A percentile compares a stretch with the other conserved stretches of the same genome.
These are phyloP conservation scores for Wickerhamomyces bisporus DNA, from an alignment of 805 yeast species.

Conservation along the genomic window DNA sequence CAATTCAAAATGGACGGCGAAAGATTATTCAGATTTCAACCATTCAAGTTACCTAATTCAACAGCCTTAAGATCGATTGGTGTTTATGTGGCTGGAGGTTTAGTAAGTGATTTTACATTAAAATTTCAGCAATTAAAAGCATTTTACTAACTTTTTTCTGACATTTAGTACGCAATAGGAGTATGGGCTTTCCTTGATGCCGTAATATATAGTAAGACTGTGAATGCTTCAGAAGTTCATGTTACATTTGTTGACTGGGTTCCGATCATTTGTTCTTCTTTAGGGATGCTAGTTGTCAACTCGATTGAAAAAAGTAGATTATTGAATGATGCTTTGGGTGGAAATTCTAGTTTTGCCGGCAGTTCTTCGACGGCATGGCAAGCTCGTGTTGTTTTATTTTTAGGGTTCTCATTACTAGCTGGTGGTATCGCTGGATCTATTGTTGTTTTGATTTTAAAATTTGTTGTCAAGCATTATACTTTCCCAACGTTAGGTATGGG, in stretches of 20 bases:
- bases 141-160: constrained; percentile 1
- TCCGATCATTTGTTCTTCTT: constrained; percentile 80
- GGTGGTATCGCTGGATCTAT: constrained; percentile 93
- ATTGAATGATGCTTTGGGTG: constrained; percentile 29
- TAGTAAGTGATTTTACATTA: constrained; percentile 17
- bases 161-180: constrained; percentile 62
- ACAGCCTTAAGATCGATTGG: constrained; percentile 66
- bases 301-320: constrained; percentile 39
- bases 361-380: constrained; percentile 73
- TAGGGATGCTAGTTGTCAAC: constrained; percentile 79
- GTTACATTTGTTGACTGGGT: constrained; percentile 94
- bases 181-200: constrained; percentile 90
- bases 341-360: constrained; percentile 32
- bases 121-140: constrained; percentile 15
- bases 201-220: constrained; percentile 76
- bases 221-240: constrained; percentile 82
- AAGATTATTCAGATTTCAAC: constrained; percentile 59
- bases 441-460: constrained; percentile 82
- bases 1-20: constrained; percentile 30
- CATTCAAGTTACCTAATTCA: constrained; percentile 65
- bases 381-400: constrained; percentile 81
- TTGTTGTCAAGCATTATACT: constrained; percentile 67
- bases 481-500: constrained; percentile 96
- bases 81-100: constrained; percentile 69
- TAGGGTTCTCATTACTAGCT: constrained; percentile 89